Evolutionary conservation across 306 rosid genomes (phyloP).

Genomic region (Lathyrus tuberosus): DNA sequence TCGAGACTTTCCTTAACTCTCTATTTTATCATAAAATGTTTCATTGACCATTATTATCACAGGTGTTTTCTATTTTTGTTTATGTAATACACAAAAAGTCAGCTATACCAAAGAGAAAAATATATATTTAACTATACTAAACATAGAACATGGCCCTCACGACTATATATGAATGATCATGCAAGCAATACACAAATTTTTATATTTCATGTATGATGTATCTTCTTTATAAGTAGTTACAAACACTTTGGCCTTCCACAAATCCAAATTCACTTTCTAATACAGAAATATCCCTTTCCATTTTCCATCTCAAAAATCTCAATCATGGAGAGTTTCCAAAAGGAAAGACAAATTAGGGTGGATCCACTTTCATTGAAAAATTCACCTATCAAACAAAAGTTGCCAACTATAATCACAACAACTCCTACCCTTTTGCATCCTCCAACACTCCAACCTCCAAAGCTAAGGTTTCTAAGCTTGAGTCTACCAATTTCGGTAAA

Average conservation of each 20-base stretch:
- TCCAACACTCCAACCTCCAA: conserved; percentile 65
- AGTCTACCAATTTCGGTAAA: conserved; percentile 77
- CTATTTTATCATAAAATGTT: not conserved
- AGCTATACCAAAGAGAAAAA: conserved; percentile 17
- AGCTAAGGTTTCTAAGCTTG: conserved; percentile 61
- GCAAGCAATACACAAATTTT: conserved; percentile 44
- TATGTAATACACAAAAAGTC: conserved; percentile 21
- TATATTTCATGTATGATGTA: not conserved
- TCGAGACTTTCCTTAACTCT: not conserved
- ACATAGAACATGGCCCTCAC: conserved; percentile 57
- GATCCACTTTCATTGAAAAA: conserved; percentile 72
- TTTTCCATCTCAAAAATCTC: conserved; percentile 12
- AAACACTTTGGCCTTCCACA: conserved; percentile 27
- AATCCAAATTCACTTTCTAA: conserved; percentile 43
- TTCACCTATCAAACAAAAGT: conserved; percentile 38
- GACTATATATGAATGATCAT: conserved; percentile 41
- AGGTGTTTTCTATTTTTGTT: not conserved
- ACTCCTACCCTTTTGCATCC: conserved; percentile 39
- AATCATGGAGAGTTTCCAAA: conserved; percentile 45
- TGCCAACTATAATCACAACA: conserved; percentile 41
- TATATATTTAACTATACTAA: conserved; percentile 19
- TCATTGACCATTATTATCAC: conserved; percentile 4
- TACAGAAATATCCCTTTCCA: not conserved
- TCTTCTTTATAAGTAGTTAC: conserved; percentile 40
- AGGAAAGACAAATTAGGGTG: conserved; percentile 73